These are phyloP conservation scores for Hypoxylon rubiginosum DNA, from an alignment of 2,329 filamentous ascomycete genomes.

Conservation along the genomic window DNA sequence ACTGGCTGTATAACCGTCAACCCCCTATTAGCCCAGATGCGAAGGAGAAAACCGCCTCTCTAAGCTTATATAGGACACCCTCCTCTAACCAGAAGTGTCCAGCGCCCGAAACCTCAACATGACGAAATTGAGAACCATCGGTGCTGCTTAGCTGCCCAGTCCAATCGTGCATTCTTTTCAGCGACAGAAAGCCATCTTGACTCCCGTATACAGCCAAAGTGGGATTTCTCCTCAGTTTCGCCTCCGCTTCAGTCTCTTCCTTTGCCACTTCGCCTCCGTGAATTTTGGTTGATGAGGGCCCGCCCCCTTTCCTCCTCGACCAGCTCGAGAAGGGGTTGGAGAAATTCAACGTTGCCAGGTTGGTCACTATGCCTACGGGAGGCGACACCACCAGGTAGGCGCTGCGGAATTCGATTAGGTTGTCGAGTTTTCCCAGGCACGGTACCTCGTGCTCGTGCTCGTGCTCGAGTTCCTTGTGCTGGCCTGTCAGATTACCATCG, in stretches of 20 bases:
- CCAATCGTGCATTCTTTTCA: conserved; percentile 77
- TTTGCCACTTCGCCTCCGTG: conserved; percentile 11
- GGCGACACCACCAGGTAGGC: conserved; percentile 79
- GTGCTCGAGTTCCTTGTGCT: conserved; percentile 33
- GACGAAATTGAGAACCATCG: conserved; percentile 61
- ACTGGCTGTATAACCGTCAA: not conserved
- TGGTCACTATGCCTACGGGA: conserved; percentile 70
- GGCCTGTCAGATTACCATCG: conserved; percentile 35
- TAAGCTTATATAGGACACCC: conserved; percentile 58
- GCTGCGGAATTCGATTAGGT: conserved; percentile 55
- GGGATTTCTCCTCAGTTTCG: conserved; percentile 69
- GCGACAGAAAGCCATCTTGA: conserved; percentile 79
- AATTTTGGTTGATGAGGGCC: conserved; percentile 8
- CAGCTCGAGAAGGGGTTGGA: conserved; percentile 48
- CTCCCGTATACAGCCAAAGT: conserved; percentile 82
- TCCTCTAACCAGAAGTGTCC: conserved; percentile 75
- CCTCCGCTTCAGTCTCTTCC: conserved; percentile 56
- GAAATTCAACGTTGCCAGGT: conserved; percentile 73
- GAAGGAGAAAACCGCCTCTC: conserved; percentile 42
- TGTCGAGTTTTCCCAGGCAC: conserved; percentile 50
- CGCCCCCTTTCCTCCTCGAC: conserved; percentile 37
- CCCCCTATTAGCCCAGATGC: conserved; percentile 12
- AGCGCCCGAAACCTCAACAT: conserved; percentile 64
- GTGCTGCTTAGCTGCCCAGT: conserved; percentile 62
- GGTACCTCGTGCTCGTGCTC: conserved; percentile 42